A percentile compares a stretch with the other conserved stretches of the same genome.
These are phyloP conservation scores for Lophiostoma macrostomum DNA, from an alignment of 495 filamentous ascomycete genomes.

Conservation along the genomic window DNA sequence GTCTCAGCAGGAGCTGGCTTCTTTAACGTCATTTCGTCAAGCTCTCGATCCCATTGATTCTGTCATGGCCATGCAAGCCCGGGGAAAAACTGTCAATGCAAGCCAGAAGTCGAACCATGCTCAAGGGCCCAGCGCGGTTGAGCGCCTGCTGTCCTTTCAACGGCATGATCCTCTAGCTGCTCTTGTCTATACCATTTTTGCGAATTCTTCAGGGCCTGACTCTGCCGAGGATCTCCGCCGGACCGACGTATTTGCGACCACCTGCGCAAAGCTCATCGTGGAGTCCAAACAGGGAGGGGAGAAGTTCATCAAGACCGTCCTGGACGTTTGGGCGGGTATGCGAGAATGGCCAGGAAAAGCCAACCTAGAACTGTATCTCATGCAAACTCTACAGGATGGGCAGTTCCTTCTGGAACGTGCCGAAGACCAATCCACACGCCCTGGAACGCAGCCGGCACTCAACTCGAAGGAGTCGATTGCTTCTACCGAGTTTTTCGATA, in stretches of 20 bases:
- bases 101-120: conserved; percentile 49
- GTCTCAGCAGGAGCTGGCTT: conserved; percentile 67
- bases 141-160: conserved; percentile 76
- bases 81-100: conserved; percentile 38
- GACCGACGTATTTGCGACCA: conserved; percentile 80
- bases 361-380: conserved; percentile 88
- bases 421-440: conserved; percentile 58
- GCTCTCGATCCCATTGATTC: conserved; percentile 75
- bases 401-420: conserved; percentile 80
- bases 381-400: conserved; percentile 89
- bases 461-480: conserved; percentile 69
- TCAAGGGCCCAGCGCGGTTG: conserved; percentile 60
- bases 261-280: conserved; percentile 75
- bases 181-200: conserved; percentile 84
- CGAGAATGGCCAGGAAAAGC: conserved; percentile 84
- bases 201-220: conserved; percentile 76
- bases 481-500: conserved; percentile 85
- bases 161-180: conserved; percentile 82
- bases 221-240: conserved; percentile 69
- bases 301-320: conserved; percentile 63
- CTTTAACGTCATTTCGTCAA: conserved; percentile 71
- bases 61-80: conserved; percentile 69
- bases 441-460: conserved; percentile 62
- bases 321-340: conserved; percentile 82
- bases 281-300: conserved; percentile 56